Base-by-base conservation (phyloP, 768 basidiomycete genomes). In the Russula dissimulans region DNA sequence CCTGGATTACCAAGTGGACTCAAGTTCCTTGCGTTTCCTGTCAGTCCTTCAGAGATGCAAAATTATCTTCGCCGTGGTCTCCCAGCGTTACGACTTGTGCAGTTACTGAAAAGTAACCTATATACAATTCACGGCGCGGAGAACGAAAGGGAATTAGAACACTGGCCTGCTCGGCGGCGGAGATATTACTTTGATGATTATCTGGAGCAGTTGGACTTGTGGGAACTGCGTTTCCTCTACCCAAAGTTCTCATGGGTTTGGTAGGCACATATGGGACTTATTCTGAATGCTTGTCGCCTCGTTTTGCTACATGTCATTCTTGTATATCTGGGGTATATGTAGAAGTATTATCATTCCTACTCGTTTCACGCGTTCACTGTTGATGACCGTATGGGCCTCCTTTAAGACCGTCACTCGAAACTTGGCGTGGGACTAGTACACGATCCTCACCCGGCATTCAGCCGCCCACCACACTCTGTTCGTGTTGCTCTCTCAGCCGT, bases 1-100 rank as follows among this genome's bases (percentile, higher is more conserved):
- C 57, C 52, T 18, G 57, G 50, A 34, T 18, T 62, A 9, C 61
- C 61, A 18, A 65, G 68, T 11, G 67, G 66, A 22, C 69, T 73
- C 34, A 65, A 59, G 47, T 63, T 69, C 54, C 62, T 72, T 22
- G 66, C 69, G n/a, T 59, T 73, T 43, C 67, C 61, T 9, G 55
- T 56, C 17, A 14, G 48, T 41, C 38, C 29, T 12, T 11, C 18
- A 11, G 48, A 56, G 5, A 42, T 61, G 17, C 48, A 61, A 41
- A 14, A 3, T 10, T 43, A 47, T 15, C 56, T 61, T 5, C 54
- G 44, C 14, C 14, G 17, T 22, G 10, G 60, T 42, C 59, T 49
- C 34, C 53, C 59, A 10, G 22, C 34, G 18, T 48, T 63, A 42
- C 62, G 62, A 17, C 39, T 63, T 36, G 5, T 63, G 34, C 48